phyloP scores from a whole-genome alignment of 768 basidiomycete species.

The Tulasnella sp. region DNA sequence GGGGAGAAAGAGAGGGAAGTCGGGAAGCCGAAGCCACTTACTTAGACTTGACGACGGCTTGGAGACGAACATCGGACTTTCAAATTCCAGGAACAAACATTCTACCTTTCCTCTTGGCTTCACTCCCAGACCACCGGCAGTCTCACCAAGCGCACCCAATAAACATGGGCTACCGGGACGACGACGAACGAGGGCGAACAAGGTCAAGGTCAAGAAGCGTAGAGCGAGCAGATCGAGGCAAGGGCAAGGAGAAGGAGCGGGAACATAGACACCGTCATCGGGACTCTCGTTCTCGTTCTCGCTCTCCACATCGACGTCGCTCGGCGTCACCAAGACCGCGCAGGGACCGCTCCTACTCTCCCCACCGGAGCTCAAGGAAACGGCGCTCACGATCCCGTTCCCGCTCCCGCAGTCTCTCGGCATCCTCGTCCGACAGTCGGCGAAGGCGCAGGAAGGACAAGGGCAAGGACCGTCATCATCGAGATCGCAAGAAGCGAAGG shows the following conservation, averaged over 20 bases:
- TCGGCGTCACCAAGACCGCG: conserved; percentile 19
- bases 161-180: neutral
- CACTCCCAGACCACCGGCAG: neutral
- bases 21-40: neutral
- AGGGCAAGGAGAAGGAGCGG: neutral
- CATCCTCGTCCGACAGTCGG: conserved; percentile 33
- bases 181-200: conserved; percentile 8
- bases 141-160: neutral
- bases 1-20: neutral
- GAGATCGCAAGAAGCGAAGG: conserved; percentile 18
- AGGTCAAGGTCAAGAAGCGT: conserved; percentile 14
- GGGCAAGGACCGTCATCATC: conserved; percentile 19
- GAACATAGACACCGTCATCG: conserved; percentile 15
- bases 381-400: conserved; percentile 27
- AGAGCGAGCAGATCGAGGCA: conserved; percentile 4
- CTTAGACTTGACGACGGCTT: neutral
- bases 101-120: neutral
- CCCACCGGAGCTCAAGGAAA: neutral
- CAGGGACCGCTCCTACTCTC: conserved; percentile 16
- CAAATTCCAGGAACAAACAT: neutral
- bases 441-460: conserved; percentile 47
- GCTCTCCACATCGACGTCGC: neutral
- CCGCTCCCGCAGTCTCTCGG: conserved; percentile 30
- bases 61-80: neutral
- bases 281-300: conserved; percentile 10